Evolutionary conservation across 2,329 filamentous ascomycete genomes (phyloP), one percentile per base, ranked within the genome.

Genomic region (Delphinella strobiligena): DNA sequence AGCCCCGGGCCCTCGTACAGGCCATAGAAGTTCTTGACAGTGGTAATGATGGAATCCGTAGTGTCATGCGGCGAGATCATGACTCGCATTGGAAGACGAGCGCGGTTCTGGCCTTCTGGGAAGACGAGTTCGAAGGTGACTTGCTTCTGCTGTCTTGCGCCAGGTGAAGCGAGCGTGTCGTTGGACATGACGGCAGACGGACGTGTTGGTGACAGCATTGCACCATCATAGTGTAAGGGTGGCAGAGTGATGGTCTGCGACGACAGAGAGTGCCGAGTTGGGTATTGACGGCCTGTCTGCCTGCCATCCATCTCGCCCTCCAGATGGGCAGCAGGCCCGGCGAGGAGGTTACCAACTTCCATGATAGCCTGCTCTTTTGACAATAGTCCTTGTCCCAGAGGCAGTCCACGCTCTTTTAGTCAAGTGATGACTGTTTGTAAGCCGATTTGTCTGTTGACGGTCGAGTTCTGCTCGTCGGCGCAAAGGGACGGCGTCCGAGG

Each of bases 1-100:
- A 98, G 82, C 49, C 91, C 88, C 58, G 80, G 51, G 36, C 63
- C 79, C 49, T 89, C 84, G 60, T 95, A 95, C 50, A 98, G 74
- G 45, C 91, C 91, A 59, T 94, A 96, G 67, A 96, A 96, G 69
- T 95, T 96, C 73, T 94, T 96, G 56, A 96, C 89, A 1, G 91
- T 96, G 11, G 87, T 91, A 48, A 96, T 85, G 64, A 98, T 98
- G 27, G 88, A 95, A 58, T 96, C 89, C 16, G 89, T 96, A 38
- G 85, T 88, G 67, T 98, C 91, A 62, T 96, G 88, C 34, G 85
- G 85, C 55, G 82, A 94, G 51, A 98, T 95, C 55, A 93, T 83
- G 39, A 89, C 82, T 54, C 82, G 72, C 75, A 89, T 80, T n/a
- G 83, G 82, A 49, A 88, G 69, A 55, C 83, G 79, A 63, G 81